phyloP scores from a whole-genome alignment of 1,284 basidiomycete genomes.

The Moesziomyces globuligerus region DNA sequence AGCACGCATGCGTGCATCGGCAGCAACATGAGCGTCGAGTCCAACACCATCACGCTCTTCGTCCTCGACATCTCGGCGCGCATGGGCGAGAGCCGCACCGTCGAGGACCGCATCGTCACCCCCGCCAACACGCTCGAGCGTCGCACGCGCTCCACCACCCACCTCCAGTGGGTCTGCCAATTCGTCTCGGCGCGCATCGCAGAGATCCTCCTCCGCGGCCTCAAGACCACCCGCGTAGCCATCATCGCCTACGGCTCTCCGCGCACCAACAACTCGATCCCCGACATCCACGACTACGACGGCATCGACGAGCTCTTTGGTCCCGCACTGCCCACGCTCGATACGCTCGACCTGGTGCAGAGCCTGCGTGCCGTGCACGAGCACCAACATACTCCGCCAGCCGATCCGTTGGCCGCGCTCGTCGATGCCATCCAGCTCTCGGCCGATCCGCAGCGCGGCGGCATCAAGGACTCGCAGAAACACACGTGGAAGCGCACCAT shows the following conservation, averaged over 20 bases:
- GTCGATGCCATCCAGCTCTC: constrained; percentile 83
- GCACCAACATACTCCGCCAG: constrained; percentile 16
- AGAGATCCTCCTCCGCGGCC: constrained; percentile 86
- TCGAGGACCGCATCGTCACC: constrained; percentile 46
- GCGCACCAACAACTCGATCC: constrained; percentile 74
- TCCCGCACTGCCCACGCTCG: constrained; percentile 79
- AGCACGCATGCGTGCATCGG: not conserved
- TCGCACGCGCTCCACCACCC: constrained; percentile 71
- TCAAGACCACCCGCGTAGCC: constrained; percentile 91
- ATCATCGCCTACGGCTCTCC: constrained; percentile 79
- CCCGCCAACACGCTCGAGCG: constrained; percentile 62
- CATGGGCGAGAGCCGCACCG: constrained; percentile 75
- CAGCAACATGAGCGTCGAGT: constrained; percentile 39
- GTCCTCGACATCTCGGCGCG: constrained; percentile 85
- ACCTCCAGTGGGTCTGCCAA: constrained; percentile 82
- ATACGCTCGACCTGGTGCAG: constrained; percentile 79
- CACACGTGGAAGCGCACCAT: constrained; percentile 58
- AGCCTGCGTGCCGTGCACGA: constrained; percentile 64
- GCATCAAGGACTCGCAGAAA: constrained; percentile 43
- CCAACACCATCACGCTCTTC: constrained; percentile 69
- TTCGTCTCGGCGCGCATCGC: constrained; percentile 87
- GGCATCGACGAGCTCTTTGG: constrained; percentile 81
- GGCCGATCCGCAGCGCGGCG: constrained; percentile 50
- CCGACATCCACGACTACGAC: constrained; percentile 76
- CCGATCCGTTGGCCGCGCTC: constrained; percentile 79